A percentile compares a stretch with the other conserved stretches of the same genome.
These are phyloP conservation scores for Polytrichum formosum DNA, from an alignment of 225 moss, liverwort and hornwort genomes.

Conservation along the genomic window DNA sequence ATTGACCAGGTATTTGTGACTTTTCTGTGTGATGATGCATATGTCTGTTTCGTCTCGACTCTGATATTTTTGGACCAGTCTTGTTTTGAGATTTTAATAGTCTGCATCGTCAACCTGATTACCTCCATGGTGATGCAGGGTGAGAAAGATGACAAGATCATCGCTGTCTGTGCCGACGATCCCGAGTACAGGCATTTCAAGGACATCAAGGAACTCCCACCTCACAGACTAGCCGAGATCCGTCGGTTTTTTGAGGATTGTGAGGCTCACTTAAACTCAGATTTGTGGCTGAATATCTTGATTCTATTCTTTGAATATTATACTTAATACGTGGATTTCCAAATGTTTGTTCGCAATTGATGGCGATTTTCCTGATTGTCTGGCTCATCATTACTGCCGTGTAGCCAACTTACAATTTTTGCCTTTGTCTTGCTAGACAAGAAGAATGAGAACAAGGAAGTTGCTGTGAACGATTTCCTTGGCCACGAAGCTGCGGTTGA, in stretches of 20 bases:
- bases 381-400: background rate
- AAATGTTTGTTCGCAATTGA: background rate
- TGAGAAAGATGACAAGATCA: conserved; percentile 98
- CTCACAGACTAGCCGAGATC: conserved; percentile 86
- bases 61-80: background rate
- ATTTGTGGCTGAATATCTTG: background rate
- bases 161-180: conserved; percentile 92
- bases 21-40: background rate
- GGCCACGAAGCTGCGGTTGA: conserved; percentile 72
- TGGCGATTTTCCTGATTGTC: background rate
- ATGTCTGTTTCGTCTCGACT: background rate
- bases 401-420: background rate
- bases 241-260: conserved; percentile 96
- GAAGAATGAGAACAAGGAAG: conserved; percentile 96
- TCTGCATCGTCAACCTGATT: background rate
- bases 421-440: conserved; percentile 49
- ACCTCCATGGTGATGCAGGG: conserved; percentile 34
- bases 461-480: conserved; percentile 76
- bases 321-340: background rate
- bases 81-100: background rate
- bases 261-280: conserved; percentile 16
- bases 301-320: background rate
- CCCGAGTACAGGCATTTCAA: conserved; percentile 84
- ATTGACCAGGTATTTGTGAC: conserved; percentile 70
- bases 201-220: conserved; percentile 85